A percentile compares a stretch with the other conserved stretches of the same genome.
Conservation (phyloP, 352 stramenopile species). For the Peronosclerospora sorghi region DNA sequence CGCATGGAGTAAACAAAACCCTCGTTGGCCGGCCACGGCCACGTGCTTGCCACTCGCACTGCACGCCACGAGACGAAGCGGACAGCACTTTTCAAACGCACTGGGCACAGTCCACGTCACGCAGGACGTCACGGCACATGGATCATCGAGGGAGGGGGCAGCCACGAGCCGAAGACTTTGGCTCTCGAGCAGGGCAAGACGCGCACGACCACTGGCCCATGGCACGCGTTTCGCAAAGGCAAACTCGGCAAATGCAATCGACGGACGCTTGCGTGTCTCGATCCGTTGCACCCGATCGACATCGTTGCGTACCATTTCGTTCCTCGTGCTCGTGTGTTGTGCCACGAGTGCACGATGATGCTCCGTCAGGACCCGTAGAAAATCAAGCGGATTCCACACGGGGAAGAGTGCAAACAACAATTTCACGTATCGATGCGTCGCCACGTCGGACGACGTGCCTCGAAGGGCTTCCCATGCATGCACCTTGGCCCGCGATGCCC, state of each 20-base stretch:
- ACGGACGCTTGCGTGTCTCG: too few relatives aligned
- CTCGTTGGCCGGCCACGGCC: slow-evolving; percentile 55
- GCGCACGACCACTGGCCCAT: slow-evolving; percentile 24
- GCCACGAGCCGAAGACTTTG: slow-evolving; percentile 40
- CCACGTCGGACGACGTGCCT: slow-evolving; percentile 25
- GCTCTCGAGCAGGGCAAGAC: slow-evolving; percentile 44
- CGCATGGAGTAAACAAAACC: slow-evolving; percentile 65
- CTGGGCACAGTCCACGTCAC: slow-evolving; percentile 45
- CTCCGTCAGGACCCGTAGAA: slow-evolving; percentile 37
- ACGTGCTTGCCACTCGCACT: slow-evolving; percentile 49
- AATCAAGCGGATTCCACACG: slow-evolving; percentile 46
- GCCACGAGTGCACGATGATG: slow-evolving; percentile 27
- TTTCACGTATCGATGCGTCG: slow-evolving; percentile 73
- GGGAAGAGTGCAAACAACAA: slow-evolving; percentile 63
- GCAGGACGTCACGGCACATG: slow-evolving; percentile 47
- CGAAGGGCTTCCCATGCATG: slow-evolving; percentile 62
- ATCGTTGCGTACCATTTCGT: too few relatives aligned
- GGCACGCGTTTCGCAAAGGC: slow-evolving; percentile 51
- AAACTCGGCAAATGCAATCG: slow-evolving; percentile 43
- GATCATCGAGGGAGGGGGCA: slow-evolving; percentile 42
- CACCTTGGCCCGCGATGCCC: slow-evolving; percentile 66
- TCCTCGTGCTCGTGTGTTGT: too few relatives aligned
- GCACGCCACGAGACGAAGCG: slow-evolving; percentile 45
- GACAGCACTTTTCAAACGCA: slow-evolving; percentile 55
- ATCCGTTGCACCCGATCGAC: too few relatives aligned